These are phyloP conservation scores for Talaromyces rugulosus DNA, from an alignment of 2,329 filamentous ascomycete genomes.

Conservation along the genomic window DNA sequence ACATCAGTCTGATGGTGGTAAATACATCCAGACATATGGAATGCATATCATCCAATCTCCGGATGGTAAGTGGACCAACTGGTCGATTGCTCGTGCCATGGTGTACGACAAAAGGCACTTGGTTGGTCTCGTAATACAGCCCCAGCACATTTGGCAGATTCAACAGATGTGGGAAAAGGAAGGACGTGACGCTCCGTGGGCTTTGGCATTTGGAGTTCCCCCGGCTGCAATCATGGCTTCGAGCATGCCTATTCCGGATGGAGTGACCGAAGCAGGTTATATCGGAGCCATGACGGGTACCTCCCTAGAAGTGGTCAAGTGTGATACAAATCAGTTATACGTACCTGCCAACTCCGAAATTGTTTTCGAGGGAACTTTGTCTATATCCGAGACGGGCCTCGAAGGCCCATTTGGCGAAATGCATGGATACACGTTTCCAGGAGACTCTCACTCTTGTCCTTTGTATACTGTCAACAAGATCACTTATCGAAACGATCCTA, in stretches of 20 bases:
- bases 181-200: slow-evolving; percentile 46
- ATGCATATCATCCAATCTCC: slow-evolving; percentile 47
- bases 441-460: slow-evolving; percentile 35
- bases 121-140: slow-evolving; percentile 38
- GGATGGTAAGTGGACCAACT: slow-evolving; percentile 44
- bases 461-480: slow-evolving; percentile 44
- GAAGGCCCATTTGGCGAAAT: slow-evolving; percentile 52
- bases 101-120: slow-evolving; percentile 2
- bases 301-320: slow-evolving; percentile 48
- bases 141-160: slow-evolving; percentile 47
- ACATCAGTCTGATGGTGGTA: slow-evolving; percentile 46
- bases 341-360: slow-evolving; percentile 52
- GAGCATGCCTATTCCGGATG: slow-evolving; percentile 48
- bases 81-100: slow-evolving; percentile 28
- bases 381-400: slow-evolving; percentile 36
- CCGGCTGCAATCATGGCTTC: slow-evolving; percentile 48
- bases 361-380: slow-evolving; percentile 48
- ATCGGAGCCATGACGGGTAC: slow-evolving; percentile 45
- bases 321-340: slow-evolving; percentile 47
- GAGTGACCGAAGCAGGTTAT: slow-evolving; percentile 47
- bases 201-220: slow-evolving; percentile 36
- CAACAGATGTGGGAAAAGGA: slow-evolving; percentile 44
- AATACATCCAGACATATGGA: slow-evolving; percentile 50
- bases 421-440: slow-evolving; percentile 44
- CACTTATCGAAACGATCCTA: slow-evolving; percentile 46